phyloP scores from a whole-genome alignment of 164 flowering plant species.

The Vitis amurensis region DNA sequence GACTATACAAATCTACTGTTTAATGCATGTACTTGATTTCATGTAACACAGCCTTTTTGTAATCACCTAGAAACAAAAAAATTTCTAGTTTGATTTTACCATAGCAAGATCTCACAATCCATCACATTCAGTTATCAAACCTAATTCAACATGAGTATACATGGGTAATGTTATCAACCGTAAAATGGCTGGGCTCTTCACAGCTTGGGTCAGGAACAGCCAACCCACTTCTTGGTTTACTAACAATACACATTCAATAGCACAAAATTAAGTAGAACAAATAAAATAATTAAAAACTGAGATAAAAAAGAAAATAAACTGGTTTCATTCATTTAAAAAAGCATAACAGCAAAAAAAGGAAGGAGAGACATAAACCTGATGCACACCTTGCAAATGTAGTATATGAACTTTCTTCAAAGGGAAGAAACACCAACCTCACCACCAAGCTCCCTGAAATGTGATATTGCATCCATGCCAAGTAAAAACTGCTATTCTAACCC shows the following conservation, averaged over 20 bases:
- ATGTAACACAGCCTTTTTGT: too few species aligned
- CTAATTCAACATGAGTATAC: too few species aligned
- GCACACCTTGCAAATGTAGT: constrained; percentile 91
- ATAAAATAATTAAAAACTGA: background rate
- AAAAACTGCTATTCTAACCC: background rate
- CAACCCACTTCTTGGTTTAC: background rate
- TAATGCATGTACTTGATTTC: too few species aligned
- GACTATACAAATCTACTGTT: too few species aligned
- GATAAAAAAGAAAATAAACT: background rate
- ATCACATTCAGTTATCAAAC: too few species aligned
- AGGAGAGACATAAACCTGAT: constrained; percentile 66
- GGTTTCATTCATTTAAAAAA: background rate
- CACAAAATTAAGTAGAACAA: background rate
- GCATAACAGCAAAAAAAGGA: background rate
- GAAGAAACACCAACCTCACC: constrained; percentile 90
- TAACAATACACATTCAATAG: background rate
- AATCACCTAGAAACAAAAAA: too few species aligned
- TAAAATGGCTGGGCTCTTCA: too few species aligned
- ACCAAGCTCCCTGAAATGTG: constrained; percentile 81
- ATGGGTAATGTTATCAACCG: too few species aligned
- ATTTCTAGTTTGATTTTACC: too few species aligned
- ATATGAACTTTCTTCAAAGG: constrained; percentile 97
- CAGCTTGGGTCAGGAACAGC: too few species aligned
- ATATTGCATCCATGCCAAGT: background rate
- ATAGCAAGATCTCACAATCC: too few species aligned